phyloP scores from a whole-genome alignment of 208 protist genomes.

The Leishmania mexicana region DNA sequence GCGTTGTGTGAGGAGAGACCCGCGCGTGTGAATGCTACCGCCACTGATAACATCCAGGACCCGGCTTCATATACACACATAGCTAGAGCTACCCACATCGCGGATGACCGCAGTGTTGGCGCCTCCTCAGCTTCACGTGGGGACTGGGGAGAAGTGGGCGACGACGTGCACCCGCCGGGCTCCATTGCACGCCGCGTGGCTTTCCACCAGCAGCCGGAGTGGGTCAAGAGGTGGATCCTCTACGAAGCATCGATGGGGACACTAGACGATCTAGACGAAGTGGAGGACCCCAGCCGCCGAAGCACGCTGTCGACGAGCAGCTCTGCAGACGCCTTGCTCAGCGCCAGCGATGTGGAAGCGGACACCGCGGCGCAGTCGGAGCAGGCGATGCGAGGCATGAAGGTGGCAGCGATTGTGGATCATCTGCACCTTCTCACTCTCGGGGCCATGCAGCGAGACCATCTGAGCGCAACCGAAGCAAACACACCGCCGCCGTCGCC shows the following conservation, averaged over 20 bases:
- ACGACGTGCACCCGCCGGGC: constrained; percentile 17
- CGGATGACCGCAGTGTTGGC: background rate
- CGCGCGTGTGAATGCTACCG: background rate
- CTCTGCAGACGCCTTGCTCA: background rate
- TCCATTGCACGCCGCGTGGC: constrained; percentile 20
- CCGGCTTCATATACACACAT: no score
- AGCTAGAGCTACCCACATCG: background rate
- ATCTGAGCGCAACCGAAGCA: background rate
- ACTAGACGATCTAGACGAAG: constrained; percentile 57
- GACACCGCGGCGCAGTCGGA: constrained; percentile 5
- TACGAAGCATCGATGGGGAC: constrained; percentile 91
- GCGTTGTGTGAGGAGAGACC: background rate
- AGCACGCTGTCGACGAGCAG: background rate
- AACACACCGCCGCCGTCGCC: background rate
- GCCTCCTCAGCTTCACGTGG: no score
- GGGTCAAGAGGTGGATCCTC: constrained; percentile 82
- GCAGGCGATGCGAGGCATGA: constrained; percentile 14
- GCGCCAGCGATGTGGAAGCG: background rate
- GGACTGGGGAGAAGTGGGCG: background rate
- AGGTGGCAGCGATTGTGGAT: constrained; percentile 29
- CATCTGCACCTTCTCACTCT: constrained; percentile 34
- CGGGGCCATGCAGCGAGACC: constrained; percentile 26
- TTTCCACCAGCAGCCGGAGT: constrained; percentile 55
- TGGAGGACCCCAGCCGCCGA: background rate
- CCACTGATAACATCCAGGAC: background rate